Base-by-base conservation (phyloP, 75 land plant genomes). In the Isoetes taiwanensis region DNA sequence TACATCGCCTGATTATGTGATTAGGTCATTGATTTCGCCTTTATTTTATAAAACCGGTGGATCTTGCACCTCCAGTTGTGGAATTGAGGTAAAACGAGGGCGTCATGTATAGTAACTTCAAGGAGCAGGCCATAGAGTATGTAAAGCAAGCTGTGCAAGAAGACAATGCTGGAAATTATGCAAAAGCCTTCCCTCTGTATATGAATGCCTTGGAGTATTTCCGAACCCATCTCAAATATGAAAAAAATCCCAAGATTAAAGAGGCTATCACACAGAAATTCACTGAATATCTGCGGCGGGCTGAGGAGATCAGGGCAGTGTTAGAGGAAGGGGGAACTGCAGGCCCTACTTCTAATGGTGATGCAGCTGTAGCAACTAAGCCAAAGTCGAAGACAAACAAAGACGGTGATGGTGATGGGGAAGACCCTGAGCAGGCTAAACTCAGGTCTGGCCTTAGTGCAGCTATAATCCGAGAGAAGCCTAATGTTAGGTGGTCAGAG, bases 141-240 rank as follows among this genome's bases (percentile, higher is more conserved):
- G 99, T 94, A 59, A 76, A 70, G 68, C 99, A 94, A 63, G 96
- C 96, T 19, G 97, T 94, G 1, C 72, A 72, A 37, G 99, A 94
- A 54, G 99, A 88, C 69, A 94, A 88, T 77, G 99, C 86, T 0
- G 99, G 99, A 25, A 94, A 94, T 54, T 94, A 94, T 62, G 76
- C 72, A 38, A 88, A 84, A 61, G 99, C 99, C 27, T 94, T 89
- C 39, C 96, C 96, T 16, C 74, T 94, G 16, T 94, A 94, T 64
- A 94, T 94, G 99, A 94, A 89, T 62, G 99, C 99, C 2, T 62
- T 94, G 21, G 99, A 94, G 75, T 94, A 88, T 68, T 94, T 94
- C 77, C 74, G 70, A 48, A 89, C 99, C 30, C 99, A 94, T 31
- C 75, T 94, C 38, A 94, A 94, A 61, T 94, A 94, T 67, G 99